A percentile compares a stretch with the other conserved stretches of the same genome.
Conservation (phyloP, 495 filamentous ascomycete genomes). For the Cairneyella variabilis region DNA sequence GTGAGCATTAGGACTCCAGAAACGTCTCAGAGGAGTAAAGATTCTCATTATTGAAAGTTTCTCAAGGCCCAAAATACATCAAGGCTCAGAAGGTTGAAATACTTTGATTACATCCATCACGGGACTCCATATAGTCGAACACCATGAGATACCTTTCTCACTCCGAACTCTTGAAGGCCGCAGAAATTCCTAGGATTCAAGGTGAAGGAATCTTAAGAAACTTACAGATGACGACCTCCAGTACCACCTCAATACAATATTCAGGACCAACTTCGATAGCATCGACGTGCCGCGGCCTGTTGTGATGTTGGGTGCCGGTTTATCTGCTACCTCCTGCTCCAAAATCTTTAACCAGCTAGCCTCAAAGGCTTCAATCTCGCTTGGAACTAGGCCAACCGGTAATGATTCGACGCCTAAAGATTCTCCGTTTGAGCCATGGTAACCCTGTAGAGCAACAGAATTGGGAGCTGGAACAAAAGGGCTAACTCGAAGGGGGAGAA, state of each 20-base stretch:
- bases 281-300: background rate
- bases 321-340: background rate
- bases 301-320: background rate
- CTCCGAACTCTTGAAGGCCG: no score
- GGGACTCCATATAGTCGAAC: no score
- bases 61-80: no score
- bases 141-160: background rate
- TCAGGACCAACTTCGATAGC: background rate
- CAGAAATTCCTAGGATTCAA: no score
- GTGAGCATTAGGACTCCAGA: background rate
- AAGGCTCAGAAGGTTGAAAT: no score
- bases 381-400: constrained; percentile 5
- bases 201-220: no score
- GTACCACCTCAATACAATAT: no score
- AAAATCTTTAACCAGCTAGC: background rate
- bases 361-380: background rate
- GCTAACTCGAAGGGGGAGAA: background rate
- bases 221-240: no score
- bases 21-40: background rate
- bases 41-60: background rate
- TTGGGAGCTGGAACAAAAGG: constrained; percentile 5
- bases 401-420: constrained; percentile 14
- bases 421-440: constrained; percentile 3
- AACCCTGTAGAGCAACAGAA: background rate
- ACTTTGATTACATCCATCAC: no score